A percentile compares a stretch with the other conserved stretches of the same genome.
These are phyloP conservation scores for Ceratobasidium sp. DNA, from an alignment of 1,284 basidiomycete species.

Conservation along the genomic window DNA sequence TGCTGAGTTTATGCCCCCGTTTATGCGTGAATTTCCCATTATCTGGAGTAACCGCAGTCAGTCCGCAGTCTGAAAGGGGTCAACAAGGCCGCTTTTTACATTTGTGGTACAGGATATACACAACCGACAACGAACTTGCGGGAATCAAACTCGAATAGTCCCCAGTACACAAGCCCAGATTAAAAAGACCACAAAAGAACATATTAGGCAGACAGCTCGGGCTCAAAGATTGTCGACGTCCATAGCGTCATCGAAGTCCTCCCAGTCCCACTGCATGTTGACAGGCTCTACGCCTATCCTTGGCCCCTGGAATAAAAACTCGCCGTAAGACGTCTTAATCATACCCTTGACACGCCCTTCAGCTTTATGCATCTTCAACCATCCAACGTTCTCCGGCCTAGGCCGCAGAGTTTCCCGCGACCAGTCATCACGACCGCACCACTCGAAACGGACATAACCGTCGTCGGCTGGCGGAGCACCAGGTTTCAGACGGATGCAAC, in stretches of 20 bases:
- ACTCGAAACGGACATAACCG: constrained; percentile 33
- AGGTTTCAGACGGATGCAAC: neutral
- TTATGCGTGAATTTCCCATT: neutral
- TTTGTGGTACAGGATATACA: neutral
- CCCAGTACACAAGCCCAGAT: neutral
- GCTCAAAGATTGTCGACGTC: neutral
- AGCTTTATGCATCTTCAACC: constrained; percentile 33
- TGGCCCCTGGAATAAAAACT: constrained; percentile 22
- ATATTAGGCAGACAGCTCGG: no score
- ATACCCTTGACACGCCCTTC: constrained; percentile 35
- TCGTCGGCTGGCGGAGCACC: neutral
- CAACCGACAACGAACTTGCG: neutral
- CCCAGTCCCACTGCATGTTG: constrained; percentile 14
- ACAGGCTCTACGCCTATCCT: constrained; percentile 13
- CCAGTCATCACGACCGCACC: constrained; percentile 28
- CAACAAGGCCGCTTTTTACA: constrained; percentile 1
- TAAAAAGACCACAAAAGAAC: neutral
- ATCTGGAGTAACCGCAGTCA: neutral
- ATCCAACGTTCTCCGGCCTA: constrained; percentile 13
- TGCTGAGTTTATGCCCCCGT: neutral
- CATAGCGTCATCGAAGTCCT: constrained; percentile 29
- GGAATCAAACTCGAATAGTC: neutral
- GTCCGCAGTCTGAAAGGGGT: neutral
- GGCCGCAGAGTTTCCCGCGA: neutral
- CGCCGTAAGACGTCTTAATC: constrained; percentile 21